Evolutionary conservation across 2,329 filamentous ascomycete genomes (phyloP).

Genomic region (Botrytis paeoniae): DNA sequence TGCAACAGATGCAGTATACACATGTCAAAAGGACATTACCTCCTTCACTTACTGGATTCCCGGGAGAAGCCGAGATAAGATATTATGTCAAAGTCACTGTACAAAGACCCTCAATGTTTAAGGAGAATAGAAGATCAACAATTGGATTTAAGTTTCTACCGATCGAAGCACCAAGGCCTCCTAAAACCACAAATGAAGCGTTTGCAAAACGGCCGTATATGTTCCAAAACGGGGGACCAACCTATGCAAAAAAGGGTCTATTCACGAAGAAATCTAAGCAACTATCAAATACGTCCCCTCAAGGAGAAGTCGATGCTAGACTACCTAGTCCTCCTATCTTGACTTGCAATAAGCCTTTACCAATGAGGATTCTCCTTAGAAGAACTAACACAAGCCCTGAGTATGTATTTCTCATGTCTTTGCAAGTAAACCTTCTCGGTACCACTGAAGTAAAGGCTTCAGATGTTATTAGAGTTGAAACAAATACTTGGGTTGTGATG

Average conservation of each 20-base stretch:
- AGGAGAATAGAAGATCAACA: constrained; percentile 76
- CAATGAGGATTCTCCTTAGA: constrained; percentile 74
- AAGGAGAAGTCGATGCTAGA: constrained; percentile 72
- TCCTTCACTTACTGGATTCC: constrained; percentile 83
- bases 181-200: constrained; percentile 67
- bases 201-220: constrained; percentile 73
- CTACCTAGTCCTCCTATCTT: constrained; percentile 84
- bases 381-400: constrained; percentile 69
- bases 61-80: constrained; percentile 81
- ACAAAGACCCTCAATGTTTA: constrained; percentile 81
- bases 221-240: constrained; percentile 45
- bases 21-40: constrained; percentile 87
- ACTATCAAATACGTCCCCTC: constrained; percentile 53
- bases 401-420: constrained; percentile 68
- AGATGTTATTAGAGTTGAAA: constrained; percentile 67
- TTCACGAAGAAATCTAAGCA: constrained; percentile 33
- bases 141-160: constrained; percentile 81
- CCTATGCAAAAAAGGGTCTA: constrained; percentile 36
- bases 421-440: constrained; percentile 80
- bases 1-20: constrained; percentile 56
- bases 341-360: constrained; percentile 83
- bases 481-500: constrained; percentile 71
- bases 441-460: constrained; percentile 78
- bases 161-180: constrained; percentile 79
- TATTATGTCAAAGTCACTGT: constrained; percentile 98